Evolutionary conservation across 2,329 filamentous ascomycete species (phyloP), one percentile per base, ranked within the genome.

Genomic region (Dothiorella sarmentorum): DNA sequence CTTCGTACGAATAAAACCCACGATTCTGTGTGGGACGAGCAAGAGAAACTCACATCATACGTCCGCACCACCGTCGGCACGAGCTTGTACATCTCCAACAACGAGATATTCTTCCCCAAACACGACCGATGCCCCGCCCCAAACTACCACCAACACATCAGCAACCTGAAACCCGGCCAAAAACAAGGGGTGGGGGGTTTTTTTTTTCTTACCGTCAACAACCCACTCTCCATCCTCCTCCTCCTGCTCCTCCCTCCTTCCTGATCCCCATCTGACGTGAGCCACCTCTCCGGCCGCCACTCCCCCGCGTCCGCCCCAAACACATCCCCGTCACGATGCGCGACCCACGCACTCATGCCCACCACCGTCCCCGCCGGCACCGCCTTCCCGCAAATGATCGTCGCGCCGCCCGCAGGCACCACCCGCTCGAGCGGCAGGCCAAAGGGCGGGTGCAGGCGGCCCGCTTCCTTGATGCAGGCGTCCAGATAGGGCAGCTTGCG

Each of bases 381-480:
- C 24, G 11, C 27, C 13, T 20, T 22, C 2, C 58, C 27, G 33
- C 58, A 24, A 17, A 62, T 63, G 10, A 20, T 65, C 6, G 76
- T 63, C 3, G 73, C 58, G 0, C 78, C 76, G 4, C 64, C 67
- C 0, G 63, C 43, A 1, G 80, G 81, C 0, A 79, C 81, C 0
- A 78, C 66, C 1, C 82, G 78, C 64, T 83, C 79, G 15, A 82
- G 76, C 0, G 76, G 65, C 62, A 82, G 73, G 9, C 73, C 76
- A 2, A 82, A 71, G 2, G 72, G 74, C 1, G 81, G 80, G 61
- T 82, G 78, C 10, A 82, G 67, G 3, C 81, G 75, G 62, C 79
- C 68, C 0, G 77, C 71, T 66, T 85, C 83, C 18, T 76, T 78
- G 18, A 84, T 73, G 2, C 81, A 76, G 3, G 81, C 81, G 42